phyloP scores from a whole-genome alignment of 805 yeast genomes.

The Wickerhamiella galacta region DNA sequence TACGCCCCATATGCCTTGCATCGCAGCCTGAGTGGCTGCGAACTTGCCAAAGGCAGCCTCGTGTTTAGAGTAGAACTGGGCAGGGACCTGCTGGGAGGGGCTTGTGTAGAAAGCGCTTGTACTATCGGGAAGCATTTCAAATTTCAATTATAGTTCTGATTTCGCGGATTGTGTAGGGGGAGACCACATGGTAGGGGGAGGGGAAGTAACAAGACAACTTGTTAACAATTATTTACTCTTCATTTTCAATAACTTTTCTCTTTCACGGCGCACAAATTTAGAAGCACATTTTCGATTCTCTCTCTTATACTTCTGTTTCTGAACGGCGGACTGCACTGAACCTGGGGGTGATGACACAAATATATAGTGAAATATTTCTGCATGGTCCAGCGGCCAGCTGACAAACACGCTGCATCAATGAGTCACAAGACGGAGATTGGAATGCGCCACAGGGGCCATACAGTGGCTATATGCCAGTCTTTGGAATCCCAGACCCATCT shows the following conservation, averaged over 20 bases:
- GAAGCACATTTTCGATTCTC: conserved; percentile 3
- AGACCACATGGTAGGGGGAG: background rate
- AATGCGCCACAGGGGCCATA: too few species aligned
- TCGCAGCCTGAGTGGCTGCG: conserved; percentile 19
- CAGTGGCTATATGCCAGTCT: too few species aligned
- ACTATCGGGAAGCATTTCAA: background rate
- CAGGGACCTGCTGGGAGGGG: background rate
- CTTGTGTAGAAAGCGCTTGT: background rate
- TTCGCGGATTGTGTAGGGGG: too few species aligned
- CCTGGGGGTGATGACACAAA: background rate
- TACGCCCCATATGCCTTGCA: conserved; percentile 14
- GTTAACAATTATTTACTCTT: background rate
- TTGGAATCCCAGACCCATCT: too few species aligned
- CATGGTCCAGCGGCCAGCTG: background rate
- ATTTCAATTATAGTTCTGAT: background rate
- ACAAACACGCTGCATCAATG: background rate
- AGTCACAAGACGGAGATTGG: background rate
- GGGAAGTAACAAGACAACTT: background rate
- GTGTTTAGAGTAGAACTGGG: conserved; percentile 11
- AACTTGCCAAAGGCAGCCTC: conserved; percentile 21
- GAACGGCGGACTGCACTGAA: background rate
- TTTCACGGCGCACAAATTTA: conserved; percentile 3
- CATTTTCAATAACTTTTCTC: background rate
- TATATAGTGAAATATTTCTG: background rate
- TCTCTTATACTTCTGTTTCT: background rate